phyloP scores from a whole-genome alignment of 495 filamentous ascomycete genomes.

The Xylaria curta region DNA sequence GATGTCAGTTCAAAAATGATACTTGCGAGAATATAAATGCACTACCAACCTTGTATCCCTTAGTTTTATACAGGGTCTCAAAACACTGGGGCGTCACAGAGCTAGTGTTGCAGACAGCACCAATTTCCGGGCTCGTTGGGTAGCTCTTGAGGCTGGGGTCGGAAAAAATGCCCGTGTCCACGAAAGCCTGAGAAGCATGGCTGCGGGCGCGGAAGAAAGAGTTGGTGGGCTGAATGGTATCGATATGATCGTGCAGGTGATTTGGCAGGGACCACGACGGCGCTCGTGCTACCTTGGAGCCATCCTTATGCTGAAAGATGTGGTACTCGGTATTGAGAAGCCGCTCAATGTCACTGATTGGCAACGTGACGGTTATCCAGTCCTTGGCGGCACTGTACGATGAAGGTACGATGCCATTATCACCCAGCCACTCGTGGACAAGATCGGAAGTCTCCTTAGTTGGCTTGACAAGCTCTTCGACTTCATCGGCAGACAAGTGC shows the following conservation, averaged over 20 bases:
- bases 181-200: slow-evolving; percentile 34
- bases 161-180: slow-evolving; percentile 29
- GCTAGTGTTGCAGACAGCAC: slow-evolving; percentile 56
- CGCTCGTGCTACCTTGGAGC: slow-evolving; percentile 55
- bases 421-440: slow-evolving; percentile 57
- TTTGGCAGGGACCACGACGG: slow-evolving; percentile 70
- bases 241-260: slow-evolving; percentile 63
- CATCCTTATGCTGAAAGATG: slow-evolving; percentile 59
- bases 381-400: slow-evolving; percentile 62
- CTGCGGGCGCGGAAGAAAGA: slow-evolving; percentile 55
- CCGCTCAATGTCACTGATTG: slow-evolving; percentile 57
- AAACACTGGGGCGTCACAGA: slow-evolving; percentile 62
- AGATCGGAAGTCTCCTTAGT: slow-evolving; percentile 49
- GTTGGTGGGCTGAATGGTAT: slow-evolving; percentile 72
- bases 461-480: slow-evolving; percentile 60
- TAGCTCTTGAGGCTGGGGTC: slow-evolving; percentile 35
- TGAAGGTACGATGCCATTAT: slow-evolving; percentile 54
- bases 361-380: slow-evolving; percentile 52
- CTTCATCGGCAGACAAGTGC: slow-evolving; percentile 58
- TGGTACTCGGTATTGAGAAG: slow-evolving; percentile 67
- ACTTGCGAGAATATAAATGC: neutral
- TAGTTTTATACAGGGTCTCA: slow-evolving; percentile 60
- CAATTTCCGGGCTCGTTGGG: slow-evolving; percentile 37
- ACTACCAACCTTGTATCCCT: slow-evolving; percentile 47
- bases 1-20: neutral